Conservation (phyloP, 805 yeast species). For the Saccharomycodes ludwigii region DNA sequence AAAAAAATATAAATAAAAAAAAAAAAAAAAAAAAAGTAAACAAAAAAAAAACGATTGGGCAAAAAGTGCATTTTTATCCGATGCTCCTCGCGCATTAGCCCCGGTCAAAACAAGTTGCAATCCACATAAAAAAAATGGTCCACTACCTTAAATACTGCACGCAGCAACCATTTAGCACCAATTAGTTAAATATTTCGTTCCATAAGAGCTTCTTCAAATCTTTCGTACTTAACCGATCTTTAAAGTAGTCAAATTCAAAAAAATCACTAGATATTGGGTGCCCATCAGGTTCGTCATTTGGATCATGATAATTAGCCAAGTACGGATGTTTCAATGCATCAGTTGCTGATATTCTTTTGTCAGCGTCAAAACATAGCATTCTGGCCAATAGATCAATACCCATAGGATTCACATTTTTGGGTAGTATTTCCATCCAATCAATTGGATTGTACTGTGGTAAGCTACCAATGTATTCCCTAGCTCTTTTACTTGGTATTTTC, state of each 20-base stretch:
- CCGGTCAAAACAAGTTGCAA: too few relatives aligned
- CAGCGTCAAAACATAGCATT: slow-evolving; percentile 74
- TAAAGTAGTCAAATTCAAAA: slow-evolving; percentile 77
- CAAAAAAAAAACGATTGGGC: too few relatives aligned
- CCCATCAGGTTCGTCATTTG: slow-evolving; percentile 83
- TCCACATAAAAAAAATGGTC: too few relatives aligned
- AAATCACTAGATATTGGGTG: slow-evolving; percentile 75
- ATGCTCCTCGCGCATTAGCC: too few relatives aligned
- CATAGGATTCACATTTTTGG: slow-evolving; percentile 44
- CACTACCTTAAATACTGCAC: too few relatives aligned
- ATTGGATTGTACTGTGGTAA: slow-evolving; percentile 50
- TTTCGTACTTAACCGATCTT: slow-evolving; percentile 62
- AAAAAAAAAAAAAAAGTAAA: too few relatives aligned
- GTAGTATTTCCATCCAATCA: slow-evolving; percentile 14
- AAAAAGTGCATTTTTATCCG: too few relatives aligned
- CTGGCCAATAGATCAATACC: slow-evolving; percentile 59
- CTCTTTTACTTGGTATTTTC: slow-evolving; percentile 66
- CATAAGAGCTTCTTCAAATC: slow-evolving; percentile 71
- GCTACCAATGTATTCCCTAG: slow-evolving; percentile 75
- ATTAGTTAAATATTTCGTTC: slow-evolving; percentile 53
- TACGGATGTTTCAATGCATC: slow-evolving; percentile 84
- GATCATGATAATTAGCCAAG: slow-evolving; percentile 80
- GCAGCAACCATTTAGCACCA: too few relatives aligned
- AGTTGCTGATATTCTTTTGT: slow-evolving; percentile 68
- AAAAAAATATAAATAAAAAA: too few relatives aligned